Conservation (phyloP, 495 filamentous ascomycete species). For the Penicillium robsamsonii region DNA sequence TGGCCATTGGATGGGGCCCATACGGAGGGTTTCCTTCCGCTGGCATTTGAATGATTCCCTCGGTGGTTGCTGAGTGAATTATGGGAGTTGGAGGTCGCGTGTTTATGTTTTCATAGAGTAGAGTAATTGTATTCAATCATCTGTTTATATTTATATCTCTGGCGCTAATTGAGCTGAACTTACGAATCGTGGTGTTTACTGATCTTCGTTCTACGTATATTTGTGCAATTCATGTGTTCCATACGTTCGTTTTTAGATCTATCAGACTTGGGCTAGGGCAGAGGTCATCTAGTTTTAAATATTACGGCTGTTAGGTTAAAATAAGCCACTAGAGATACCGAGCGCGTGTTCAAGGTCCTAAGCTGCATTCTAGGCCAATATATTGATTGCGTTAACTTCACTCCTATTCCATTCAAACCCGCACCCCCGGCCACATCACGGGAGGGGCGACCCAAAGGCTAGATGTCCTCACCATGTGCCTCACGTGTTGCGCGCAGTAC, state of each 20-base stretch:
- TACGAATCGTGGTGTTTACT: background rate
- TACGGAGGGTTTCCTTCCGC: slow-evolving; percentile 26
- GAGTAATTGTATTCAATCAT: slow-evolving; percentile 14
- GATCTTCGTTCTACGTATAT: background rate
- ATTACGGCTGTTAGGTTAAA: too few relatives aligned
- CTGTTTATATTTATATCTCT: background rate
- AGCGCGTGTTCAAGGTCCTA: too few relatives aligned
- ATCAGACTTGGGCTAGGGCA: background rate
- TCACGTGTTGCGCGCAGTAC: too few relatives aligned
- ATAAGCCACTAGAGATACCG: too few relatives aligned
- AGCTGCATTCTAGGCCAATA: too few relatives aligned
- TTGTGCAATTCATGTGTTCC: background rate
- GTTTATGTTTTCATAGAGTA: background rate
- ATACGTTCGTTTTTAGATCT: background rate
- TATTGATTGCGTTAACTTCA: too few relatives aligned
- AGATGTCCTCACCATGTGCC: too few relatives aligned
- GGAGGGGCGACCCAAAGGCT: too few relatives aligned
- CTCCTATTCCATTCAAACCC: too few relatives aligned
- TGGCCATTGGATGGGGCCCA: slow-evolving; percentile 40
- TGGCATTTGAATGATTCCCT: slow-evolving; percentile 25
- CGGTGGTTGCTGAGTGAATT: background rate
- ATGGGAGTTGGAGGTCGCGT: background rate
- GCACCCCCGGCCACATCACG: too few relatives aligned
- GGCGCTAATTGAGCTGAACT: background rate
- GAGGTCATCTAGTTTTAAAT: too few relatives aligned